Conservation (phyloP, 2,329 filamentous ascomycete genomes). For the Penicillium sp. region DNA sequence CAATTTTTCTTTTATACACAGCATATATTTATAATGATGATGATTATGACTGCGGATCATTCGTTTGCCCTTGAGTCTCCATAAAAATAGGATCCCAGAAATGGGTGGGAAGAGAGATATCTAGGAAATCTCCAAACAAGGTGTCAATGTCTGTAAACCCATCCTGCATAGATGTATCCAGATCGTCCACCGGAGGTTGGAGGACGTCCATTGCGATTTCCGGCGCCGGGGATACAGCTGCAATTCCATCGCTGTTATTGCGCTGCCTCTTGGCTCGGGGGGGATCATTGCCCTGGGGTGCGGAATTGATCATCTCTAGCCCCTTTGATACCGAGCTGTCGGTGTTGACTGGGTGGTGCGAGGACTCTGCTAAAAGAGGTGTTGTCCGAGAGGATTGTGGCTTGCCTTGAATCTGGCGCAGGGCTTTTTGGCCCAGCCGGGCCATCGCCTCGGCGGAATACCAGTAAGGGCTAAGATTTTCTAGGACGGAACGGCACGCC, state of each 20-base stretch:
- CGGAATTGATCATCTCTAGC: neutral
- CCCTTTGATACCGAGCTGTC: neutral
- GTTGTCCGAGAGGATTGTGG: neutral
- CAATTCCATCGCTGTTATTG: neutral
- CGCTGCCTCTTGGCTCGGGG: conserved; percentile 5
- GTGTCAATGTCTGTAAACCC: conserved; percentile 38
- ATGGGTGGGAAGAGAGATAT: conserved; percentile 38
- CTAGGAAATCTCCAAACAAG: conserved; percentile 38
- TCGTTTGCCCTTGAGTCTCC: conserved; percentile 4
- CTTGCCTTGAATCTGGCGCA: conserved; percentile 32
- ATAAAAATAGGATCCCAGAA: conserved; percentile 41
- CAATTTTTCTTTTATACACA: neutral
- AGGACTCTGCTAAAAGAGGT: neutral
- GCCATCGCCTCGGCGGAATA: conserved; percentile 46
- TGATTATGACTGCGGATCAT: conserved; percentile 9
- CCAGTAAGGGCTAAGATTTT: conserved; percentile 38
- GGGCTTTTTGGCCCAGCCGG: conserved; percentile 39
- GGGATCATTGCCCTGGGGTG: neutral
- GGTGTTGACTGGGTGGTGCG: neutral
- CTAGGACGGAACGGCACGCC: conserved; percentile 38
- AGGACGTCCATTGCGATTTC: conserved; percentile 33
- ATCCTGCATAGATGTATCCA: conserved; percentile 27
- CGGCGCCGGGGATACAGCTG: neutral
- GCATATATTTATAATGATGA: conserved; percentile 16
- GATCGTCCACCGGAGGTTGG: conserved; percentile 46